Evolutionary conservation across 495 filamentous ascomycete genomes (phyloP).

Genomic region (Aspergillus homomorphus): DNA sequence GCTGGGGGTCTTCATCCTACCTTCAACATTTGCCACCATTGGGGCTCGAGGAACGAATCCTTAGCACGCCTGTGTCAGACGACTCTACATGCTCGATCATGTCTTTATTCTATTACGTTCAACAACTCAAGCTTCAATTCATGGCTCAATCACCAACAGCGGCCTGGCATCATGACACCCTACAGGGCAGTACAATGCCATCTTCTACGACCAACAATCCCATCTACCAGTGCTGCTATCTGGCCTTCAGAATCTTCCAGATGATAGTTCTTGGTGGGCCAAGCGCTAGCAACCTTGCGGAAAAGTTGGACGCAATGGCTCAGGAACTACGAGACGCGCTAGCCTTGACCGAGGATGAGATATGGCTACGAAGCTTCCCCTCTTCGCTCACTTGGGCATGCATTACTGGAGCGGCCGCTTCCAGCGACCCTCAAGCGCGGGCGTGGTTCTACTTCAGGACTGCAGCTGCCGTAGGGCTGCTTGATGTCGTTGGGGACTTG

Average conservation of each 20-base stretch:
- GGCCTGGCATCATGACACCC: too few species aligned
- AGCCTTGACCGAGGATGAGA: not conserved
- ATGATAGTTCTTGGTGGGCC: not conserved
- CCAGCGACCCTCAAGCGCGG: not conserved
- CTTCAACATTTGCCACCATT: not conserved
- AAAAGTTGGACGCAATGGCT: not conserved
- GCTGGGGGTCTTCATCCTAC: not conserved
- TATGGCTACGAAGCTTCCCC: not conserved
- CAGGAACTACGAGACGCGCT: not conserved
- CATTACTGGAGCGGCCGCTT: not conserved
- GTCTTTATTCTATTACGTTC: not conserved
- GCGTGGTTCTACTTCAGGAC: constrained; percentile 2
- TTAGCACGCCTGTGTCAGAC: not conserved
- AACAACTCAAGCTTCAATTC: not conserved
- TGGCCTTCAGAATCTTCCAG: constrained; percentile 1
- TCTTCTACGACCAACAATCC: not conserved
- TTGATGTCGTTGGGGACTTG: constrained; percentile 20
- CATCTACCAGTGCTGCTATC: constrained; percentile 7
- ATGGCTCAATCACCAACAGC: not conserved
- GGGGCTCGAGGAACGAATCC: constrained; percentile 3
- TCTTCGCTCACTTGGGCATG: not conserved
- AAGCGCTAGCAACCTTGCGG: too few species aligned
- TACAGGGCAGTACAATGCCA: not conserved
- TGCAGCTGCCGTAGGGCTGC: not conserved
- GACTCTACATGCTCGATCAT: not conserved